These are phyloP conservation scores for Sporobolomyces phaffii DNA, from an alignment of 768 basidiomycete genomes.

Conservation along the genomic window DNA sequence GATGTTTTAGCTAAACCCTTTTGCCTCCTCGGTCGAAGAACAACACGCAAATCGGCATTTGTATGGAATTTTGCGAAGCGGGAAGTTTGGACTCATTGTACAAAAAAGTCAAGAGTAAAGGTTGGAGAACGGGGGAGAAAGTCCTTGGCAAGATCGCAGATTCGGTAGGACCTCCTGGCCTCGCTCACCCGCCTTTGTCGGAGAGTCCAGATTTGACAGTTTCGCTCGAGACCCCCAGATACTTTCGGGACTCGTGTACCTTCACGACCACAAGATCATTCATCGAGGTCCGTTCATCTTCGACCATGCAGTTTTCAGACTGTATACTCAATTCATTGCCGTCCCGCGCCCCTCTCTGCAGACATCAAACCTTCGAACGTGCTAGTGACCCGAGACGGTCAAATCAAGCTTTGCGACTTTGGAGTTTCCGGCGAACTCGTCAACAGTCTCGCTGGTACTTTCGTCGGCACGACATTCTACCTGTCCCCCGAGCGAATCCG, in stretches of 20 bases:
- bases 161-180: constrained; percentile 56
- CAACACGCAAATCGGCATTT: constrained; percentile 81
- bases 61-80: constrained; percentile 86
- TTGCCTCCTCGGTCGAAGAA: constrained; percentile 29
- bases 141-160: constrained; percentile 88
- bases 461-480: constrained; percentile 51
- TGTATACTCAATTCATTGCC: no score
- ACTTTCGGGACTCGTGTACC: constrained; percentile 84
- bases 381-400: constrained; percentile 49
- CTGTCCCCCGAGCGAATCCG: constrained; percentile 86
- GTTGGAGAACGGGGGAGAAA: constrained; percentile 73
- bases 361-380: constrained; percentile 54
- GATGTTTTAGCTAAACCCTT: not conserved
- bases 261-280: constrained; percentile 84
- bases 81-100: constrained; percentile 85
- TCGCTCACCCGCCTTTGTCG: constrained; percentile 4
- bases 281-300: constrained; percentile 57
- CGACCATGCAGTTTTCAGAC: not conserved
- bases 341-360: no score
- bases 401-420: constrained; percentile 53
- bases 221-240: constrained; percentile 52
- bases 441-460: constrained; percentile 51
- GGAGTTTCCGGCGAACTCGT: constrained; percentile 52
- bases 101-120: constrained; percentile 70
- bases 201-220: not conserved